phyloP scores from a whole-genome alignment of 1,139 yeast genomes.

The Geotrichum klebahnii region DNA sequence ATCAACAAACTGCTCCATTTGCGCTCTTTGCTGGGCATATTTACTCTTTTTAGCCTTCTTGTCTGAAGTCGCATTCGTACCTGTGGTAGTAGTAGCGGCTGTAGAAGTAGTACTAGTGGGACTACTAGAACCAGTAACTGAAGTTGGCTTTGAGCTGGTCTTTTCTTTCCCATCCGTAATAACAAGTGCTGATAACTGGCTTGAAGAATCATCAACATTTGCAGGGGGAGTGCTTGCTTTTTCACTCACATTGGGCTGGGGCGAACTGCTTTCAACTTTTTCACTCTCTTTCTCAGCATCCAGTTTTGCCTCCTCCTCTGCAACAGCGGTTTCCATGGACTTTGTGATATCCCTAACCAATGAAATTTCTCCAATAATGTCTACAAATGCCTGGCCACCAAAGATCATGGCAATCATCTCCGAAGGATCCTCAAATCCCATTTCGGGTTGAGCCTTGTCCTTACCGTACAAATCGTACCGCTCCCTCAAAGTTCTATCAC shows the following conservation, averaged over 20 bases:
- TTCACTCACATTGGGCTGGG: too few relatives aligned
- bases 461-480: conserved; percentile 83
- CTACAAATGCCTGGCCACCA: conserved; percentile 89
- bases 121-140: too few relatives aligned
- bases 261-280: too few relatives aligned
- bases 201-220: too few relatives aligned
- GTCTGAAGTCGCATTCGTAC: conserved; percentile 31
- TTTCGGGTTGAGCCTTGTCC: conserved; percentile 74
- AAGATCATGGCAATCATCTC: conserved; percentile 80
- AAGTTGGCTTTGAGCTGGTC: too few relatives aligned
- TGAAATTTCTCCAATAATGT: conserved; percentile 89
- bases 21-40: conserved; percentile 50
- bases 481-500: conserved; percentile 66
- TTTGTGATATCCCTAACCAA: conserved; percentile 74
- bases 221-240: too few relatives aligned
- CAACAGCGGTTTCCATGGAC: conserved; percentile 67
- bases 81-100: conserved; percentile 1
- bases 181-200: too few relatives aligned
- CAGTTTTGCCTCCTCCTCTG: conserved; percentile 75
- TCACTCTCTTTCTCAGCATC: conserved; percentile 20
- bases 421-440: conserved; percentile 85
- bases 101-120: too few relatives aligned
- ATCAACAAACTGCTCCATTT: conserved; percentile 71
- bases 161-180: too few relatives aligned
- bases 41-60: conserved; percentile 45